A percentile compares a stretch with the other conserved stretches of the same genome.
Evolutionary conservation across 2,329 filamentous ascomycete species (phyloP).

Genomic region (Parastagonospora avenae): DNA sequence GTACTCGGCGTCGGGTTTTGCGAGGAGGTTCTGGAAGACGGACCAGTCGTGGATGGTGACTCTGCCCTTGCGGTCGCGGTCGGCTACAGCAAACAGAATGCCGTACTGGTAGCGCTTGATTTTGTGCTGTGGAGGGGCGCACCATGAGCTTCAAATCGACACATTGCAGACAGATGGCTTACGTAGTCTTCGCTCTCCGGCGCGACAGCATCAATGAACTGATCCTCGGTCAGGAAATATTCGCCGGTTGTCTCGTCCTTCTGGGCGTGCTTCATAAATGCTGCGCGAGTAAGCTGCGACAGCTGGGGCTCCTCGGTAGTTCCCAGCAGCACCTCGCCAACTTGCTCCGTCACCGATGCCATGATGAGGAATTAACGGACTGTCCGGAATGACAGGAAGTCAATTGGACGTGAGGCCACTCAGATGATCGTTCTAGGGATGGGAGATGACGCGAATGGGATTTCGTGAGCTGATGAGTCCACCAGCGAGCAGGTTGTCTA

Average conservation of each 20-base stretch:
- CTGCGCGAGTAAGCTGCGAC: constrained; percentile 74
- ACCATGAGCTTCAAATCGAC: constrained; percentile 36
- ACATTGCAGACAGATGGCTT: constrained; percentile 50
- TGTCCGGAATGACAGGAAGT: constrained; percentile 16
- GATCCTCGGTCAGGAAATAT: constrained; percentile 77
- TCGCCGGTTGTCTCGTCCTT: constrained; percentile 79
- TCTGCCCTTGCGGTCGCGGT: constrained; percentile 73
- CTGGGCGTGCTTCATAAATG: constrained; percentile 76
- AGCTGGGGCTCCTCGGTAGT: constrained; percentile 63
- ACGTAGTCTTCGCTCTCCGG: constrained; percentile 90
- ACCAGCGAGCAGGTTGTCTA: constrained; percentile 22
- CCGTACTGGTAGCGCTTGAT: constrained; percentile 96
- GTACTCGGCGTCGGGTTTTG: constrained; percentile 96
- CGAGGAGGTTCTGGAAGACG: constrained; percentile 90
- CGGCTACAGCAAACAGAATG: constrained; percentile 90
- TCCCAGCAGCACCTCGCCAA: constrained; percentile 68
- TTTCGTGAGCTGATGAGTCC: constrained; percentile 23
- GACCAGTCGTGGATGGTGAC: constrained; percentile 86
- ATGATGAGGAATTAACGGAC: constrained; percentile 27
- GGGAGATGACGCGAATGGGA: constrained; percentile 13
- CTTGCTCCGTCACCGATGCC: constrained; percentile 71
- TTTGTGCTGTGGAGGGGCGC: constrained; percentile 73
- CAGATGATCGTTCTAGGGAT: constrained; percentile 17
- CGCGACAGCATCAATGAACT: constrained; percentile 90
- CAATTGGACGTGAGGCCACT: constrained; percentile 34